Percentiles rank a stretch among this genome's conserved stretches.
These are phyloP conservation scores for Candida nitratophila DNA, from an alignment of 805 yeast genomes.

Conservation along the genomic window DNA sequence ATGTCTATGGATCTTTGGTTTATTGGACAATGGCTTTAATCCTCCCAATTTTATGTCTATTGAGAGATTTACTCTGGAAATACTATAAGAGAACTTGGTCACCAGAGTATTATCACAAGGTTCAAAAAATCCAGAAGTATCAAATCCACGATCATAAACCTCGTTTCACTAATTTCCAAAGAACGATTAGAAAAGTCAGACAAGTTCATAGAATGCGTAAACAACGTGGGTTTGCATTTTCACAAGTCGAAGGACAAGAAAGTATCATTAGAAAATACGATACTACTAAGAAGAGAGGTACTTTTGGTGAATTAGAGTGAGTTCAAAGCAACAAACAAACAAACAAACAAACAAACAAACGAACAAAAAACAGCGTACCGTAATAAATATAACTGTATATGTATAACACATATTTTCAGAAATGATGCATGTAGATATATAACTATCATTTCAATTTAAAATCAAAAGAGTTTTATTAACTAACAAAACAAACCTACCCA, in stretches of 20 bases:
- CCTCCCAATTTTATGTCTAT: constrained; percentile 67
- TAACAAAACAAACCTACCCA: too few relatives aligned
- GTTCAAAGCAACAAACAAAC: not conserved
- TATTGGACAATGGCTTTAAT: constrained; percentile 83
- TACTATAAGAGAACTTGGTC: constrained; percentile 85
- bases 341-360: not conserved
- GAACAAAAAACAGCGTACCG: not conserved
- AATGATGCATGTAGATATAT: not conserved
- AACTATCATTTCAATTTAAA: too few relatives aligned
- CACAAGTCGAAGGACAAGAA: constrained; percentile 93
- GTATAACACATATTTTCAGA: not conserved
- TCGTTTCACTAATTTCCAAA: constrained; percentile 94
- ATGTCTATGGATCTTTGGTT: constrained; percentile 66
- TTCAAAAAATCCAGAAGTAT: constrained; percentile 94
- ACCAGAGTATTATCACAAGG: constrained; percentile 91
- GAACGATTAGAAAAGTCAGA: constrained; percentile 93
- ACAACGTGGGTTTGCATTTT: constrained; percentile 97
- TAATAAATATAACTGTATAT: not conserved
- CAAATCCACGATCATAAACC: constrained; percentile 92
- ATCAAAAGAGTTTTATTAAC: too few relatives aligned
- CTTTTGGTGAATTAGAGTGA: constrained; percentile 24
- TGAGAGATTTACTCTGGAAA: constrained; percentile 91
- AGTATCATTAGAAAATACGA: constrained; percentile 89
- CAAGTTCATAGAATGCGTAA: constrained; percentile 98
- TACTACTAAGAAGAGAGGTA: constrained; percentile 63